Percentiles rank a stretch among this genome's conserved stretches.
Evolutionary conservation across 1,139 yeast genomes (phyloP).

Genomic region (Candida frijolesensis): DNA sequence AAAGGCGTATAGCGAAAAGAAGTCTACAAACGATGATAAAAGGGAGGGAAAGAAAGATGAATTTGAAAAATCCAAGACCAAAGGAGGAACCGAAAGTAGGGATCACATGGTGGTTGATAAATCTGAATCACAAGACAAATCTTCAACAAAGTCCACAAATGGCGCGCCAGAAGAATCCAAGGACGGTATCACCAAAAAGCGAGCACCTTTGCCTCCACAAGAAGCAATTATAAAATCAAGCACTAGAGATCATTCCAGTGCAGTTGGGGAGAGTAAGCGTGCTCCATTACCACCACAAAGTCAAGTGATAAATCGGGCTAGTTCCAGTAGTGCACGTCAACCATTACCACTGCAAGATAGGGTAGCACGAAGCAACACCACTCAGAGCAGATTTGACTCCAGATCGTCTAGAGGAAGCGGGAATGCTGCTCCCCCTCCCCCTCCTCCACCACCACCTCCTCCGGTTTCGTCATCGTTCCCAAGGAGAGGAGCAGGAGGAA

Average conservation of each 20-base stretch:
- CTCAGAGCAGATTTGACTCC: conserved; percentile 1
- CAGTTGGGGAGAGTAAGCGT: conserved; percentile 8
- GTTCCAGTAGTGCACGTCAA: conserved; percentile 1
- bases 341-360: conserved; percentile 9
- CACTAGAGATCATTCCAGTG: background rate
- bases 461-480: conserved; percentile 7
- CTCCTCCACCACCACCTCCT: conserved; percentile 7
- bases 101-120: background rate
- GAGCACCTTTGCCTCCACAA: conserved; percentile 6
- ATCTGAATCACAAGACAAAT: background rate
- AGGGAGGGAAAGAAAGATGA: background rate
- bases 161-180: background rate
- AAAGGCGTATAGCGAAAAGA: background rate
- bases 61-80: background rate
- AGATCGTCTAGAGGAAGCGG: background rate
- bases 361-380: background rate
- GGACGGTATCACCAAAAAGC: background rate
- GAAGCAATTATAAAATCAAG: background rate
- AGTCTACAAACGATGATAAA: background rate
- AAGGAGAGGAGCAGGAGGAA: conserved; percentile 1
- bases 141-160: background rate
- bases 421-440: background rate
- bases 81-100: background rate
- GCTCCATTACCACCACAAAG: conserved; percentile 12
- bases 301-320: background rate